Evolutionary conservation across 2,329 filamentous ascomycete genomes (phyloP).

Genomic region (Periconia macrospinosa): DNA sequence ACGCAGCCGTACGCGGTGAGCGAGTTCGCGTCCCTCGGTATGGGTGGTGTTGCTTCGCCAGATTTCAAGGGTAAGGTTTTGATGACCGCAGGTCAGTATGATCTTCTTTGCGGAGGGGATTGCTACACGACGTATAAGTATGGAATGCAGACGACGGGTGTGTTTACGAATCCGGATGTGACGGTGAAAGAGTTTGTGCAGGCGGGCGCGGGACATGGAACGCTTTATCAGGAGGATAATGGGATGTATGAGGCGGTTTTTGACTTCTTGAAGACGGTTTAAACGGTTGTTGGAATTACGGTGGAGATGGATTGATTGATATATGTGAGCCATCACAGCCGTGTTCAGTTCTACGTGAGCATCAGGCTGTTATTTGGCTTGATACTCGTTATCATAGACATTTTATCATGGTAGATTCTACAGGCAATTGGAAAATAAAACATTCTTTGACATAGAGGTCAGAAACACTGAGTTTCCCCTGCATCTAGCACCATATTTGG

Average conservation of each 20-base stretch:
- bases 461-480: no score
- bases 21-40: not conserved
- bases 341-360: not conserved
- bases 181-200: not conserved
- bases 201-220: not conserved
- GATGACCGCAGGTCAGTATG: not conserved
- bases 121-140: not conserved
- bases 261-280: not conserved
- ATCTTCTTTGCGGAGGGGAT: conserved; percentile 2
- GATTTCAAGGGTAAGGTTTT: not conserved
- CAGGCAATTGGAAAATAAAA: no score
- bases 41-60: not conserved
- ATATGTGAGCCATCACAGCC: no score
- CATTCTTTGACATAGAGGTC: no score
- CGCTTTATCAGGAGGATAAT: not conserved
- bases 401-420: no score
- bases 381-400: not conserved
- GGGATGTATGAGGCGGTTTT: not conserved
- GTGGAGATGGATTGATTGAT: not conserved
- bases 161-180: not conserved
- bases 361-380: not conserved
- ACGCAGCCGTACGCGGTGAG: not conserved
- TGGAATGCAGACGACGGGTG: not conserved
- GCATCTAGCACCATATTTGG: no score
- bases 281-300: not conserved